Evolutionary conservation across 2,329 filamentous ascomycete species (phyloP), one percentile per base, ranked within the genome.

Genomic region (Calonectria leucothoes): DNA sequence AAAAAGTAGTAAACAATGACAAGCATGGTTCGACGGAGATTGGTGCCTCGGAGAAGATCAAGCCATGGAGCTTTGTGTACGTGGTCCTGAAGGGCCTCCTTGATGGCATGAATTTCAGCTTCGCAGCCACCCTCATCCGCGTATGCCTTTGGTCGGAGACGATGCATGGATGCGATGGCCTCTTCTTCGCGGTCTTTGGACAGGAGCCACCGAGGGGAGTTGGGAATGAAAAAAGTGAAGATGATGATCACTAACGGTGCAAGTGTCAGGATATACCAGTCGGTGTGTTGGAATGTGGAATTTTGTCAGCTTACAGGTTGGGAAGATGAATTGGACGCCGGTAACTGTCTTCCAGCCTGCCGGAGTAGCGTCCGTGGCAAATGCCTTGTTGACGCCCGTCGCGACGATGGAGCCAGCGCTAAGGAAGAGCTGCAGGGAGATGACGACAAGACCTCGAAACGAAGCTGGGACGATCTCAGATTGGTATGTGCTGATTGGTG

Each of bases 181-280:
- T 73, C 71, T 6, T 63, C 37, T 29, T 66, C 57, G 3, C 71
- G 57, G 23, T 65, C 71, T 15, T 66, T 65, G 6, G 71, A 70
- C 8, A 73, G 23, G 20, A 73, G 71, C 71, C 66, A 73, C 3
- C 71, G 66, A 3, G 71, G 71, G 17, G 70, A 72, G 31, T 39
- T 45, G 14, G 70, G 70, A n/a, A 72, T 72, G 15, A 72, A 72
- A 48, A 70, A 72, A 23, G 49, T 42, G n/a, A 63, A 70, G 17
- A 45, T 12, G 4, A 70, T 42, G 35, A 71, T 66, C 12, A 71
- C 70, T 71, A 4, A 63, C 1, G 23, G 12, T 20, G 48, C n/a
- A n/a, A n/a, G 2, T n/a, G 23, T 52, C 29, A 35, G 23, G 7
- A 37, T 17, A n/a, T n/a, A n/a, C n/a, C n/a, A n/a, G 15, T 31